Percentiles rank a stretch among this genome's conserved stretches.
These are phyloP conservation scores for Aspergillus haitiensis DNA, from an alignment of 495 filamentous ascomycete species.

Conservation along the genomic window DNA sequence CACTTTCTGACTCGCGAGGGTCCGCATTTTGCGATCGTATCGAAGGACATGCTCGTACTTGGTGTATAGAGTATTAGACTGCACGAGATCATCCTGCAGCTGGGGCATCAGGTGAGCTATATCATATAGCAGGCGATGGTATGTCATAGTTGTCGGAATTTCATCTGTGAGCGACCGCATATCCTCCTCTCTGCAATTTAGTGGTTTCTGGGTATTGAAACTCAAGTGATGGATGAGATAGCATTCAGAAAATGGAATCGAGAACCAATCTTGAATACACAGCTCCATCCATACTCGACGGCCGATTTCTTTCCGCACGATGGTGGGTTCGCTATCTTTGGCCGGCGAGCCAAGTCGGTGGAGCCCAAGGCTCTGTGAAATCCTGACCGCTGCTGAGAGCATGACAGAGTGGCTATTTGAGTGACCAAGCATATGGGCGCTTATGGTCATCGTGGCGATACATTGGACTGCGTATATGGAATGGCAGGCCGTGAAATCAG, in stretches of 20 bases:
- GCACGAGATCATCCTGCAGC: conserved; percentile 39
- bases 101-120: conserved; percentile 44
- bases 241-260: conserved; percentile 48
- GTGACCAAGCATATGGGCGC: conserved; percentile 48
- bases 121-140: conserved; percentile 38
- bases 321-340: conserved; percentile 30
- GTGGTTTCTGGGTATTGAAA: conserved; percentile 39
- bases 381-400: conserved; percentile 42
- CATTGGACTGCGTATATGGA: conserved; percentile 46
- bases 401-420: conserved; percentile 43
- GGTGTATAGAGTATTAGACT: conserved; percentile 29
- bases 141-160: conserved; percentile 43
- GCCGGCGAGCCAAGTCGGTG: conserved; percentile 35
- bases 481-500: conserved; percentile 4
- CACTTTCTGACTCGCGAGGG: conserved; percentile 24
- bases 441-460: conserved; percentile 45
- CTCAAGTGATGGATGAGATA: conserved; percentile 47
- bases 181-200: conserved; percentile 44
- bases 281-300: conserved; percentile 48
- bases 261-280: conserved; percentile 50
- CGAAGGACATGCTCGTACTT: conserved; percentile 48
- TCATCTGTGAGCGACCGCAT: conserved; percentile 33
- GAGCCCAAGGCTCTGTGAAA: conserved; percentile 39
- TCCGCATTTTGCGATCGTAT: conserved; percentile 45
- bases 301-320: conserved; percentile 41